A percentile compares a stretch with the other conserved stretches of the same genome.
Conservation (phyloP, 441 rosid species). For the Syzygium malaccense region DNA sequence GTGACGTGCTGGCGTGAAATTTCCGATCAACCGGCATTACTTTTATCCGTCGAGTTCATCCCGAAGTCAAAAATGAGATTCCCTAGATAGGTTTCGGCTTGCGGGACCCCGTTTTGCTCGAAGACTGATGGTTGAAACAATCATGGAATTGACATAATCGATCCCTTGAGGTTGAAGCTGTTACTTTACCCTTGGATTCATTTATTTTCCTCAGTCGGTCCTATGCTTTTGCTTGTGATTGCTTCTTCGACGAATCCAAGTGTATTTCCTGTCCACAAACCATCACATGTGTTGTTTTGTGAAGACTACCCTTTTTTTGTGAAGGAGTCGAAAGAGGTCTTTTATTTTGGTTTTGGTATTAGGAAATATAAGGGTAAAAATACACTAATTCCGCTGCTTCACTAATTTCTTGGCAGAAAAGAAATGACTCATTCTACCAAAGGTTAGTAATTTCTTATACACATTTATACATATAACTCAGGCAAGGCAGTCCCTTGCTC, state of each 20-base stretch:
- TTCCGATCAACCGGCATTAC: too few species aligned
- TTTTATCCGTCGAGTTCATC: neutral
- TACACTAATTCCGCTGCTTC: neutral
- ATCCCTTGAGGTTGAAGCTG: neutral
- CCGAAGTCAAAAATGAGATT: neutral
- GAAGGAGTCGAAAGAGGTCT: neutral
- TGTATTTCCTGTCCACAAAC: neutral
- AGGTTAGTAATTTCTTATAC: neutral
- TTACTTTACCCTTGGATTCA: neutral
- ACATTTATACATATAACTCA: neutral
- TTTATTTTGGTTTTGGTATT: neutral
- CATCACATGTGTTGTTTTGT: neutral
- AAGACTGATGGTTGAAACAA: neutral
- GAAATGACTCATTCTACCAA: neutral
- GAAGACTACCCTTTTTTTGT: neutral
- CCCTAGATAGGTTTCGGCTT: neutral
- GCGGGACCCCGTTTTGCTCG: neutral
- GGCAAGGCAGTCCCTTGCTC: too few species aligned
- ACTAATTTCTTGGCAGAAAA: neutral
- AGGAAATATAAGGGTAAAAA: neutral
- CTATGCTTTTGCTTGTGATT: neutral
- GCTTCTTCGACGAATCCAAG: neutral
- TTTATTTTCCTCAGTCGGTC: neutral
- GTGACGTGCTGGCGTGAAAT: neutral
- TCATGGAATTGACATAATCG: neutral